Base-by-base conservation (phyloP, 495 filamentous ascomycete genomes). In the Podospora australis region DNA sequence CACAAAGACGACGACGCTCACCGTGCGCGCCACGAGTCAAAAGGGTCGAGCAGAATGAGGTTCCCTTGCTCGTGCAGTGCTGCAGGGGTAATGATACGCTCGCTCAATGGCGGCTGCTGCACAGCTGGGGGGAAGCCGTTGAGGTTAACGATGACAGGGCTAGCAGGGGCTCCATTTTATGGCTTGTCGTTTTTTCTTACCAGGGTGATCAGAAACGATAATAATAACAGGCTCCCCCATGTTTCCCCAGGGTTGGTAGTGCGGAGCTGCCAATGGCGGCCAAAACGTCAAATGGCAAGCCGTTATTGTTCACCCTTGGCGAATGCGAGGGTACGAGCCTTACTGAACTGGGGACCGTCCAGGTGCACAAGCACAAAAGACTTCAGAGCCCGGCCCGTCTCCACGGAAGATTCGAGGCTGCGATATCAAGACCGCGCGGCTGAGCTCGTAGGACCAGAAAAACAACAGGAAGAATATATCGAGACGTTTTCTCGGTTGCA, bases 51-150 rank as follows among this genome's bases (percentile, higher is more conserved):
- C n/a, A n/a, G n/a, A n/a, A n/a, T n/a, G n/a, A n/a, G n/a, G n/a
- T n/a, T n/a, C n/a, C n/a, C n/a, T n/a, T n/a, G n/a, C n/a, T 4
- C 34, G 39, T 10, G 5, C 13, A 24, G 24, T 44, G 50, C 40
- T 51, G 49, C 48, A 48, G 36, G 46, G 51, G 46, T 25, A 11
- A 17, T 36, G 51, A 45, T 46, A 54, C 45, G 29, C 39, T 53
- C n/a, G n/a, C n/a, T 32, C n/a, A 13, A 6, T 30, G 26, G 6
- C 26, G 26, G 6, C 13, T 36, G 7, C 34, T n/a, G 5, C 4
- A 7, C 34, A 36, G 34, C 34, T 16, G 17, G 17, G 34, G 17
- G 13, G 34, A n/a, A n/a, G 11, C 34, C 34, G n/a, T n/a, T n/a
- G n/a, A n/a, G n/a, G n/a, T n/a, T n/a, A n/a, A n/a, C n/a, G n/a